phyloP scores from a whole-genome alignment of 2,329 filamentous ascomycete genomes.

The Aureobasidium pullulans region DNA sequence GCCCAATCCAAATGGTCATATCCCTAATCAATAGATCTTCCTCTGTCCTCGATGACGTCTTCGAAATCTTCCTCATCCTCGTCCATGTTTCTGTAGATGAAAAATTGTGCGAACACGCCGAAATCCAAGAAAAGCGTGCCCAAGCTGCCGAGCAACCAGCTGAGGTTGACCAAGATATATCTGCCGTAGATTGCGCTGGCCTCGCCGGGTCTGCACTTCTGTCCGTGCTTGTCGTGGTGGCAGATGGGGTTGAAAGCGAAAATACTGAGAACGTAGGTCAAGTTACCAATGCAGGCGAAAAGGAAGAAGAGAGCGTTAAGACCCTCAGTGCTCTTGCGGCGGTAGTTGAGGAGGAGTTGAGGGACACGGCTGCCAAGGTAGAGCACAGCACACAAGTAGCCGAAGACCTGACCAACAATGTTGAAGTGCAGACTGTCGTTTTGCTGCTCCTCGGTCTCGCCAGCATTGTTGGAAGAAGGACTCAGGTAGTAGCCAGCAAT shows the following conservation, averaged over 20 bases:
- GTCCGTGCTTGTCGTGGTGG: constrained; percentile 27
- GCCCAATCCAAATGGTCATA: not conserved
- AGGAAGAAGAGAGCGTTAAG: constrained; percentile 92
- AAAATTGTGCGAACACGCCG: constrained; percentile 85
- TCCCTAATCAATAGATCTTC: constrained; percentile 14
- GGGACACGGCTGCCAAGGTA: constrained; percentile 87
- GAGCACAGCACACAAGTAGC: constrained; percentile 80
- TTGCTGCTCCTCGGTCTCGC: constrained; percentile 28
- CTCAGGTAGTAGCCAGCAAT: constrained; percentile 79
- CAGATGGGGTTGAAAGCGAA: constrained; percentile 80
- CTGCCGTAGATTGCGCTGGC: constrained; percentile 59
- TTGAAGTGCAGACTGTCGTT: constrained; percentile 58
- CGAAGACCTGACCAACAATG: constrained; percentile 78
- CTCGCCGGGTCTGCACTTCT: constrained; percentile 58
- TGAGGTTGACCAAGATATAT: constrained; percentile 84
- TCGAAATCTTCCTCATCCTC: constrained; percentile 22
- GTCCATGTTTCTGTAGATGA: constrained; percentile 60
- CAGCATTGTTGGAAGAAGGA: constrained; percentile 30
- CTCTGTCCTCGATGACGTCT: constrained; percentile 16
- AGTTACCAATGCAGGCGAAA: constrained; percentile 90
- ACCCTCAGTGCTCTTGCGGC: constrained; percentile 86
- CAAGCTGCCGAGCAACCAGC: constrained; percentile 83
- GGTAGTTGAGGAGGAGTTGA: constrained; percentile 85
- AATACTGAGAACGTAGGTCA: constrained; percentile 89
- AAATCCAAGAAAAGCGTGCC: constrained; percentile 81